These are phyloP conservation scores for Camellia japonica DNA, from an alignment of 148 eudicot genomes.

Conservation along the genomic window DNA sequence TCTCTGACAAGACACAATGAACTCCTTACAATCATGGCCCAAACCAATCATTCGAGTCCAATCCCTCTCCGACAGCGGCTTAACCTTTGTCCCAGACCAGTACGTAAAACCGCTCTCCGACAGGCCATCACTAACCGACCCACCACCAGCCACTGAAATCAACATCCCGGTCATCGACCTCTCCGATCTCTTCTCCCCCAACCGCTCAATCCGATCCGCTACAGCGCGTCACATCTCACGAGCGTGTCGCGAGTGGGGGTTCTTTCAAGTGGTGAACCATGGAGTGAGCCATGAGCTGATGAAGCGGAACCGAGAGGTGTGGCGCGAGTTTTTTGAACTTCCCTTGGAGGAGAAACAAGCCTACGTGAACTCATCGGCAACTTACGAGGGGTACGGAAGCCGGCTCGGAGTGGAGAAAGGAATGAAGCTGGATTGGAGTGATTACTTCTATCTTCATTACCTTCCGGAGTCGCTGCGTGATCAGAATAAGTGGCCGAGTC, in stretches of 20 bases:
- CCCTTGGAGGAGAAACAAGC: conserved; percentile 39
- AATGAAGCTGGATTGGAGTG: conserved; percentile 46
- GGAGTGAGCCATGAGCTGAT: conserved; percentile 43
- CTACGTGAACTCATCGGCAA: conserved; percentile 39
- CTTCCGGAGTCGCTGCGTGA: conserved; percentile 33
- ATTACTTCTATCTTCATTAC: conserved; percentile 43
- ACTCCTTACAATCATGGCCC: conserved; percentile 44
- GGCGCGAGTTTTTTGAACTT: conserved; percentile 48
- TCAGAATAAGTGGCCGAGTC: conserved; percentile 43
- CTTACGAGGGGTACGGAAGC: conserved; percentile 58
- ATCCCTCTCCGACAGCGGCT: conserved; percentile 42
- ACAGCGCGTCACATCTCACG: conserved; percentile 17
- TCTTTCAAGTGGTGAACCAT: conserved; percentile 53
- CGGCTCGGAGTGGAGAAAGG: conserved; percentile 46
- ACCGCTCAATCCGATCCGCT: conserved; percentile 5
- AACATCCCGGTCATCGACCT: conserved; percentile 43
- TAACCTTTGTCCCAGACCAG: conserved; percentile 33
- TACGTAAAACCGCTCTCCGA: conserved; percentile 35
- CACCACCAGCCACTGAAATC: background rate
- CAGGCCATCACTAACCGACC: conserved; percentile 8
- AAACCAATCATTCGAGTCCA: conserved; percentile 49
- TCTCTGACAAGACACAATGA: conserved; percentile 2
- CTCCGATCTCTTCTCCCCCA: conserved; percentile 21
- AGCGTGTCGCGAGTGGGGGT: conserved; percentile 54
- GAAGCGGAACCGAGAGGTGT: conserved; percentile 24